Percentiles rank a stretch among this genome's conserved stretches.
Conservation (phyloP, 805 yeast species). For the Metschnikowia peoriensis region DNA sequence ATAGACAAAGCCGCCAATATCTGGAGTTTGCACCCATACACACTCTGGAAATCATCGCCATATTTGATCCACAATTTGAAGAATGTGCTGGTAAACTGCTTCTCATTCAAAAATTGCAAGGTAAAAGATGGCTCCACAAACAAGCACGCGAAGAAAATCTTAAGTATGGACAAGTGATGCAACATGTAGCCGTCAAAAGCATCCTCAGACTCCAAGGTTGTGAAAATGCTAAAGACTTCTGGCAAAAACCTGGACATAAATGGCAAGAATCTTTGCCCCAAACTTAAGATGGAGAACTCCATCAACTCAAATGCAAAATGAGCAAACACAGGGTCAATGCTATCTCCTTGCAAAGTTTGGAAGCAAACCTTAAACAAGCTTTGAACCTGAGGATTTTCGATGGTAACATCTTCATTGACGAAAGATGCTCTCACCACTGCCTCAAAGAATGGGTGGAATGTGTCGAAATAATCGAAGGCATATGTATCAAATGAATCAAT, state of each 20-base stretch:
- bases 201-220: slow-evolving; percentile 32
- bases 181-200: slow-evolving; percentile 47
- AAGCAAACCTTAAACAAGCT: slow-evolving; percentile 37
- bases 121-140: slow-evolving; percentile 40
- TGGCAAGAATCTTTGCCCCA: slow-evolving; percentile 30
- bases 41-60: slow-evolving; percentile 48
- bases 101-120: slow-evolving; percentile 35
- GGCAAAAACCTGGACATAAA: slow-evolving; percentile 31
- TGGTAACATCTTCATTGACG: slow-evolving; percentile 28
- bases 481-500: slow-evolving; percentile 56
- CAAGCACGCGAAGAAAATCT: slow-evolving; percentile 40
- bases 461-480: slow-evolving; percentile 58
- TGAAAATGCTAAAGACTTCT: slow-evolving; percentile 38
- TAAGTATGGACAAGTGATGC: slow-evolving; percentile 41
- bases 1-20: slow-evolving; percentile 45
- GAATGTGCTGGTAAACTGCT: slow-evolving; percentile 37
- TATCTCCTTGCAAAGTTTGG: slow-evolving; percentile 31
- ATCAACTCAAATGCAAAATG: slow-evolving; percentile 38
- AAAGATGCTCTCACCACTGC: slow-evolving; percentile 53
- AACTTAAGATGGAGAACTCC: slow-evolving; percentile 33
- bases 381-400: slow-evolving; percentile 40
- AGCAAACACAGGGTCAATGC: slow-evolving; percentile 41
- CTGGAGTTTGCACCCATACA: slow-evolving; percentile 55
- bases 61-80: slow-evolving; percentile 49
- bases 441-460: slow-evolving; percentile 56